Evolutionary conservation across 2,329 filamentous ascomycete species (phyloP).

Genomic region (Fusarium pseudonygamai): DNA sequence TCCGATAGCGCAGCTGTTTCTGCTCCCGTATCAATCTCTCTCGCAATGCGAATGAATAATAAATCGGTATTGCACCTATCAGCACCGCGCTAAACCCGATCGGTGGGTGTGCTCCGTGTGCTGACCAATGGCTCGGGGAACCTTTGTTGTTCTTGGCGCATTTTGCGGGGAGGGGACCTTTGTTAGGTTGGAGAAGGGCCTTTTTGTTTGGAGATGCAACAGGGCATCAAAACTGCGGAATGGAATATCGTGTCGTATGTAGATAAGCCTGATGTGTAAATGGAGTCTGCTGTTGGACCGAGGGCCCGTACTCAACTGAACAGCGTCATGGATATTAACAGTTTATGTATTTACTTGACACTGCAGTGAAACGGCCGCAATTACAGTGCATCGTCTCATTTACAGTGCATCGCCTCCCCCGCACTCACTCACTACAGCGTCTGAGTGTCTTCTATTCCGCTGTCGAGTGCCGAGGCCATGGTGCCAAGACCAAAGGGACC

Average conservation of each 20-base stretch:
- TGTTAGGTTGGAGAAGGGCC: slow-evolving; percentile 26
- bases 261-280: neutral
- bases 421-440: neutral
- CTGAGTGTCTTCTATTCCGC: neutral
- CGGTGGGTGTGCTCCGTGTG: neutral
- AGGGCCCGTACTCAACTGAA: neutral
- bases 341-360: neutral
- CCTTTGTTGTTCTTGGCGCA: slow-evolving; percentile 33
- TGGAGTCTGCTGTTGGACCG: neutral
- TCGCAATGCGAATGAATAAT: neutral
- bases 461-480: neutral
- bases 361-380: neutral
- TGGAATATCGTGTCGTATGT: neutral
- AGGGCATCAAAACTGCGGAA: neutral
- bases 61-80: neutral
- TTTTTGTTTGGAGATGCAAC: slow-evolving; percentile 8
- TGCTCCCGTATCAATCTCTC: neutral
- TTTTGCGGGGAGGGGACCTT: slow-evolving; percentile 22
- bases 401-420: slow-evolving; percentile 5
- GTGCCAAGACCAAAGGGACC: slow-evolving; percentile 1
- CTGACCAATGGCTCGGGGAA: slow-evolving; percentile 16
- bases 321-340: neutral
- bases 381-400: neutral
- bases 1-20: neutral
- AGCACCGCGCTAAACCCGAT: neutral